Percentiles rank a stretch among this genome's conserved stretches.
Evolutionary conservation across 345 rosid species (phyloP).

Genomic region (Rhodamnia rubescens): DNA sequence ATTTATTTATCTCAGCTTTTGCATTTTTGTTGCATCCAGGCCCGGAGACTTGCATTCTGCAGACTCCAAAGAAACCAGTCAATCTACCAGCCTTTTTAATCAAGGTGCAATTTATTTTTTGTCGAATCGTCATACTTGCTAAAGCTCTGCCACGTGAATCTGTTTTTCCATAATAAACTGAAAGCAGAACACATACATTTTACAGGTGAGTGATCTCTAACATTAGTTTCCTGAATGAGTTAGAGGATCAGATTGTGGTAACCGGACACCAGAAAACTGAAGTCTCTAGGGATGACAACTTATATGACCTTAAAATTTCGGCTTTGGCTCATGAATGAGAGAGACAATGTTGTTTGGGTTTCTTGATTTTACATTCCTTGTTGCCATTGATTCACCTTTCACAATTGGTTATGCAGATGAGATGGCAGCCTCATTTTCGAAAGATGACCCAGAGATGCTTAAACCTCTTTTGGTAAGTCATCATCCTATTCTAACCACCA

Average conservation of each 20-base stretch:
- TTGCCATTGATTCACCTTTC: not conserved
- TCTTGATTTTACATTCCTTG: not conserved
- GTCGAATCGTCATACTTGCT: not conserved
- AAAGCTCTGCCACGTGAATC: not conserved
- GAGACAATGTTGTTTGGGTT: not conserved
- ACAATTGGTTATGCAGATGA: slow-evolving; percentile 9
- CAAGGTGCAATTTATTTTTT: slow-evolving; percentile 7
- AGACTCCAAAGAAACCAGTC: not conserved
- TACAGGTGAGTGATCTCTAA: not conserved
- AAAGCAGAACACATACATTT: not conserved
- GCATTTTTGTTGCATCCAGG: slow-evolving; percentile 10
- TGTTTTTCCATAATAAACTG: not conserved
- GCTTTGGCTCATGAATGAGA: not conserved
- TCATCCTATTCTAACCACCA: not conserved
- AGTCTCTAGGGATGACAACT: not conserved
- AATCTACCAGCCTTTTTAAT: not conserved
- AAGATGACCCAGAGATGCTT: slow-evolving; percentile 15
- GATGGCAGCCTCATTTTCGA: not conserved
- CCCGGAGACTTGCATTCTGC: slow-evolving; percentile 3
- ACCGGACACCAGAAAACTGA: not conserved
- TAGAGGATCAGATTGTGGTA: not conserved
- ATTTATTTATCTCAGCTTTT: not conserved
- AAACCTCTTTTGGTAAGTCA: slow-evolving; percentile 28
- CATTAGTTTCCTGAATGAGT: not conserved
- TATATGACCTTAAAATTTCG: not conserved